Percentiles rank a stretch among this genome's conserved stretches.
These are phyloP conservation scores for Alternaria infectoria DNA, from an alignment of 2,329 filamentous ascomycete genomes.

Conservation along the genomic window DNA sequence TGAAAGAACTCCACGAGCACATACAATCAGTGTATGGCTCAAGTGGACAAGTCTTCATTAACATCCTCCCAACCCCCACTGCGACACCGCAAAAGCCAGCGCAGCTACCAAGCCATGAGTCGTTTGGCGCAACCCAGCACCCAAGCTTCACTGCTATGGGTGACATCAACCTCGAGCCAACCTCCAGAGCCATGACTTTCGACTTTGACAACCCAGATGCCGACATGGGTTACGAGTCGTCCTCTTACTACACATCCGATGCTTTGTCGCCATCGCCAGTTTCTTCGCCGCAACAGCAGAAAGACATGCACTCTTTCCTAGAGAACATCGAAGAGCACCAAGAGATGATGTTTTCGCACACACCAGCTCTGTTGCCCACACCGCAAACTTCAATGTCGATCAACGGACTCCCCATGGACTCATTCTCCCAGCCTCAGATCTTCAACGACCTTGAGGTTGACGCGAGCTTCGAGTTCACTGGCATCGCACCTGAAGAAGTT, in stretches of 20 bases:
- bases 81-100: conserved; percentile 54
- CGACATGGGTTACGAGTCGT: conserved; percentile 57
- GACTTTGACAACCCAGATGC: conserved; percentile 49
- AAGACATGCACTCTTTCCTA: conserved; percentile 42
- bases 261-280: conserved; percentile 54
- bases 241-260: conserved; percentile 59
- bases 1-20: conserved; percentile 52
- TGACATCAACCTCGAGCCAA: conserved; percentile 53
- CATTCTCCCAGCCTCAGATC: conserved; percentile 25
- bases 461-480: conserved; percentile 75
- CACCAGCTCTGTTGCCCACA: conserved; percentile 35
- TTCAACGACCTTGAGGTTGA: conserved; percentile 60
- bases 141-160: conserved; percentile 63
- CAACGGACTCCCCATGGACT: conserved; percentile 23
- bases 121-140: conserved; percentile 62
- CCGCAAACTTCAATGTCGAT: conserved; percentile 30
- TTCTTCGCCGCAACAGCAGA: conserved; percentile 45
- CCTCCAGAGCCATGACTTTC: conserved; percentile 47
- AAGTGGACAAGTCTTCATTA: conserved; percentile 51
- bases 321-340: conserved; percentile 45
- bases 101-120: conserved; percentile 49
- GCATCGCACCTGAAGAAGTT: conserved; percentile 81
- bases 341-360: conserved; percentile 41
- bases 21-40: conserved; percentile 53
- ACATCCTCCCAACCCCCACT: conserved; percentile 60